Evolutionary conservation across 106 monocot species (phyloP), one percentile per base, ranked within the genome.

Genomic region (Posidonia australis): DNA sequence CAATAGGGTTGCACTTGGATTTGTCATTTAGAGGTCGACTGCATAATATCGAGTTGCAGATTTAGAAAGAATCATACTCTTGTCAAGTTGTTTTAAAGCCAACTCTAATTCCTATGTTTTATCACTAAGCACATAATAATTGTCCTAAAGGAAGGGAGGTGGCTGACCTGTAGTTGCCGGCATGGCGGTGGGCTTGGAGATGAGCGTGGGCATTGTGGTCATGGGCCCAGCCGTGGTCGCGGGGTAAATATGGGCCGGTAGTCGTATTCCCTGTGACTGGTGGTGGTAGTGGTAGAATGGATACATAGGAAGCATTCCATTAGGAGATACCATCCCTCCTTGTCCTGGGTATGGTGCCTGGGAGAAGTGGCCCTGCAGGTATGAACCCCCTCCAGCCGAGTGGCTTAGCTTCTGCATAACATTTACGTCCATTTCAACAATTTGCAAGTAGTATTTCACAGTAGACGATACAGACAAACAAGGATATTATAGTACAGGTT

Each of bases 371-470:
- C 26, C 45, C 51, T 62, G 62, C 43, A 64, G 13, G 54, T 72
- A 72, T 21, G 54, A 44, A 10, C 69, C 72, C 5, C 63, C 62
- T 64, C 72, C 72, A 10, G 44, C 60, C 0, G 64, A 9, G 19
- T 31, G 64, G 63, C 72, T 55, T 21, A 64, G 27, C 55, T 72
- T 64, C 72, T 72, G 72, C 64, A 42, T 32, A 41, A 14, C 19
- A 43, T 2, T 62, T 19, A 36, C 23, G 36, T 7, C 36, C 36
- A 7, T 36, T 2, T 36, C 36, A 36, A 36, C 7, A 7, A 36
- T 7, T 36, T 36, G 7, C 7, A 36, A 36, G 36, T 36, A 7
- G 7, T 36, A 36, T n/a, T n/a, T n/a, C 36, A 36, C 36, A 36
- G 36, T 36, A n/a, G n/a, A n/a, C n/a, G n/a, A n/a, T n/a, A n/a